Evolutionary conservation across 257 asterid genomes (phyloP).

Genomic region (Ligustrum vulgare): DNA sequence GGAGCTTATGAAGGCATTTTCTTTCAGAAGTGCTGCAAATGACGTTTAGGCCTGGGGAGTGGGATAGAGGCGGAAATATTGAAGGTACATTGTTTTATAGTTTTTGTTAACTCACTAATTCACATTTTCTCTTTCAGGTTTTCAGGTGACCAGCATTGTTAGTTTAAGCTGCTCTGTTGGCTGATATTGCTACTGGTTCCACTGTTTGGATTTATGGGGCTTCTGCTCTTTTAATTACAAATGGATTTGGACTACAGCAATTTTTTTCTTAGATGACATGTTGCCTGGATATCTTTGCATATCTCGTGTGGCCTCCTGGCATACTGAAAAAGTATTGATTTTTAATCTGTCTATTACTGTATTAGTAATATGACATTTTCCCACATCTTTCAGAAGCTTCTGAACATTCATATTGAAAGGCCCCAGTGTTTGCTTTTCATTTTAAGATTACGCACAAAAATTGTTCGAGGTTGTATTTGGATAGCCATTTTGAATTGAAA

Average conservation of each 20-base stretch:
- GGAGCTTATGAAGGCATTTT: constrained; percentile 20
- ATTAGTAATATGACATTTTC: background rate
- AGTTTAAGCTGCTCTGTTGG: background rate
- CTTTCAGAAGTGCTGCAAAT: constrained; percentile 74
- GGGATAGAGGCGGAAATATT: constrained; percentile 56
- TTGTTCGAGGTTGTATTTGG: background rate
- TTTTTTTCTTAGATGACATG: constrained; percentile 12
- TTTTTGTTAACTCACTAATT: constrained; percentile 7
- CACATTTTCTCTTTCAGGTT: constrained; percentile 12
- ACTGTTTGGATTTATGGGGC: background rate
- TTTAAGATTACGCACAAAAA: background rate
- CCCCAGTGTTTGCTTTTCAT: background rate
- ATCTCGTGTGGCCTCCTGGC: background rate
- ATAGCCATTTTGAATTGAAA: constrained; percentile 1
- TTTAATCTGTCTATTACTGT: background rate
- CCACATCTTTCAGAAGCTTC: constrained; percentile 11
- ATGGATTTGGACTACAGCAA: constrained; percentile 8
- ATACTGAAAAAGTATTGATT: background rate
- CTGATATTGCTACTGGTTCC: constrained; percentile 5
- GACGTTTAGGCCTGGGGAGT: constrained; percentile 55
- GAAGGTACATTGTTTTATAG: constrained; percentile 51
- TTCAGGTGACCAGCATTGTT: constrained; percentile 16
- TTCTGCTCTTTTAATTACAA: constrained; percentile 1
- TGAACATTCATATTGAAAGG: background rate
- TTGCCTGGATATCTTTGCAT: background rate